These are phyloP conservation scores for Gnomoniopsis sp. DNA, from an alignment of 2,329 filamentous ascomycete species.

Conservation along the genomic window DNA sequence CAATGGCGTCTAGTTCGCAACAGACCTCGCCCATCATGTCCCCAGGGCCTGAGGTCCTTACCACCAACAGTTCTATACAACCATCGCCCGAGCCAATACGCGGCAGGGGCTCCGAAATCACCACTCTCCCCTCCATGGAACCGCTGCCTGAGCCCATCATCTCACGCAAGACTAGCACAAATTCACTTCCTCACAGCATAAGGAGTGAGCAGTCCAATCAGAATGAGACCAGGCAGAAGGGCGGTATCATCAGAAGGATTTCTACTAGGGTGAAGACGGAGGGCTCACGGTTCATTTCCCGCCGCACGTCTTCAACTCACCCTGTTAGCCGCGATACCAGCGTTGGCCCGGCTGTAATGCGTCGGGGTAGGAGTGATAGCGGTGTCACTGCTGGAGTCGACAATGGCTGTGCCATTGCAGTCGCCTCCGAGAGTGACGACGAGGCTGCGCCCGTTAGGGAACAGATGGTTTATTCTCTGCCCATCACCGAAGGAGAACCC, in stretches of 20 bases:
- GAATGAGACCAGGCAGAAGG: constrained; percentile 44
- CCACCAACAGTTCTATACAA: constrained; percentile 61
- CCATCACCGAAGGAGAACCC: constrained; percentile 39
- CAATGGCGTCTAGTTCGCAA: constrained; percentile 51
- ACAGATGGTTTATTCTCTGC: constrained; percentile 42
- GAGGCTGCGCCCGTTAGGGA: constrained; percentile 52
- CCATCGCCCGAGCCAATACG: constrained; percentile 63
- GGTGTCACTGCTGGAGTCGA: constrained; percentile 65
- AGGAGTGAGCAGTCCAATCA: constrained; percentile 55
- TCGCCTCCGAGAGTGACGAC: constrained; percentile 50
- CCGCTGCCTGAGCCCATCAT: constrained; percentile 60
- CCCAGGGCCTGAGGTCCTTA: constrained; percentile 48
- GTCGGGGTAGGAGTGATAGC: constrained; percentile 79
- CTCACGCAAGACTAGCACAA: constrained; percentile 55
- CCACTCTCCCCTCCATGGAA: constrained; percentile 32
- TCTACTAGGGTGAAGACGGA: constrained; percentile 77
- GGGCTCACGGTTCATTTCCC: constrained; percentile 32
- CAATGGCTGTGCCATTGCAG: constrained; percentile 32
- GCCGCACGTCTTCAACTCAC: constrained; percentile 74
- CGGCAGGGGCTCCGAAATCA: constrained; percentile 38
- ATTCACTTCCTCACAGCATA: constrained; percentile 61
- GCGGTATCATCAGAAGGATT: constrained; percentile 70
- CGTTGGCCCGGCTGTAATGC: constrained; percentile 82
- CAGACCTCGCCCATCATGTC: constrained; percentile 57
- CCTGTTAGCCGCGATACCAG: constrained; percentile 80